Percentiles rank a stretch among this genome's conserved stretches.
These are phyloP conservation scores for Cucurbitaria berberidis DNA, from an alignment of 2,329 filamentous ascomycete species.

Conservation along the genomic window DNA sequence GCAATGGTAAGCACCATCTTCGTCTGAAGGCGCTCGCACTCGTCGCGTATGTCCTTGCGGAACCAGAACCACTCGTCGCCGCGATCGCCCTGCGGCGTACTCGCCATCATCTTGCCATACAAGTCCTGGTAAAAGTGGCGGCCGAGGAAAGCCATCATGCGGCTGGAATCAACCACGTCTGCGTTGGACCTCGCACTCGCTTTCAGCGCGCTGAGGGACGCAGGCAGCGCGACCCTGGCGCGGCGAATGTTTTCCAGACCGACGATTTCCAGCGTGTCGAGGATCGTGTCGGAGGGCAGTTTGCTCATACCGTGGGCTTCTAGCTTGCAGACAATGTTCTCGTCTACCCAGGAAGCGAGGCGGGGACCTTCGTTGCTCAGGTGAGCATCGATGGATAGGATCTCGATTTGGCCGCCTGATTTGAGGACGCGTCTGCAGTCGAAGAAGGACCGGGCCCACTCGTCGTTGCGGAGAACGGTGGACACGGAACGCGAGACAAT, in stretches of 20 bases:
- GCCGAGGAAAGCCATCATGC: constrained; percentile 36
- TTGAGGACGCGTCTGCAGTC: constrained; percentile 39
- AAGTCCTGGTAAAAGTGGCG: constrained; percentile 35
- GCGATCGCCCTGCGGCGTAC: constrained; percentile 21
- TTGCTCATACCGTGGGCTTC: constrained; percentile 31
- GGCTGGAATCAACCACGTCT: constrained; percentile 26
- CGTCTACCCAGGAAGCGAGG: constrained; percentile 32
- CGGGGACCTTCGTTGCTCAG: constrained; percentile 31
- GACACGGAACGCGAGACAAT: constrained; percentile 34
- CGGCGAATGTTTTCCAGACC: constrained; percentile 36
- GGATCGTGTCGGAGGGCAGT: constrained; percentile 32
- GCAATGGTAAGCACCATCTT: constrained; percentile 37
- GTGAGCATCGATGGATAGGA: constrained; percentile 33
- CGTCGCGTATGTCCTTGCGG: constrained; percentile 26
- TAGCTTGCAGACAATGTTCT: constrained; percentile 26
- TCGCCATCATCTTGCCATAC: constrained; percentile 26
- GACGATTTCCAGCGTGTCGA: constrained; percentile 39
- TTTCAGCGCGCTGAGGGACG: constrained; percentile 17
- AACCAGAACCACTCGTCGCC: constrained; percentile 39
- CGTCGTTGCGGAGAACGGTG: constrained; percentile 31
- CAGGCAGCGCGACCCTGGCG: constrained; percentile 33
- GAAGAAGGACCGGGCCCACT: constrained; percentile 37
- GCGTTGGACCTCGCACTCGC: background rate
- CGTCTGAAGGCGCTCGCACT: constrained; percentile 32
- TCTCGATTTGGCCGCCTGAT: constrained; percentile 34